These are phyloP conservation scores for Apiosordaria backusii DNA, from an alignment of 495 filamentous ascomycete genomes.

Conservation along the genomic window DNA sequence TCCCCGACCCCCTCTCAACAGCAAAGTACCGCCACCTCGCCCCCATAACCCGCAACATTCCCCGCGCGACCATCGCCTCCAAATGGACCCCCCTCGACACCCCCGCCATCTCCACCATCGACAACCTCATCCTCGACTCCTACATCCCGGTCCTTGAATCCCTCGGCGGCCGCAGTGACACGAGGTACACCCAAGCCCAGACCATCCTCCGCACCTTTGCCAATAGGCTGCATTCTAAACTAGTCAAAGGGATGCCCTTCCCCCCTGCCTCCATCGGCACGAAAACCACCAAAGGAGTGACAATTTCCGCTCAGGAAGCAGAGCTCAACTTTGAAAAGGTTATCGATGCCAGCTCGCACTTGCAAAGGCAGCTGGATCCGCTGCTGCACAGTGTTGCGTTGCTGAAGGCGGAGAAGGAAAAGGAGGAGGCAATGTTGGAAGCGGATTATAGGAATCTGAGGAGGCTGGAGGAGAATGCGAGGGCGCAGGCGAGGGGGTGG, in stretches of 20 bases:
- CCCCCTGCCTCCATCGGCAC: constrained; percentile 29
- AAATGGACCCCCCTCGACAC: constrained; percentile 44
- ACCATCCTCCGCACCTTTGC: constrained; percentile 34
- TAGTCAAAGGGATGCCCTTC: constrained; percentile 42
- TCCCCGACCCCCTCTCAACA: not conserved
- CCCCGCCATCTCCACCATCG: constrained; percentile 36
- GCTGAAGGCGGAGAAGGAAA: constrained; percentile 40
- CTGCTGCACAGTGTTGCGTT: constrained; percentile 43
- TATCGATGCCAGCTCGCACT: constrained; percentile 33
- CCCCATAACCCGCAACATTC: constrained; percentile 39
- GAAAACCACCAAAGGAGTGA: not conserved
- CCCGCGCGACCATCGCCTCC: constrained; percentile 40
- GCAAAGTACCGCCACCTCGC: constrained; percentile 38
- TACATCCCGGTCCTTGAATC: constrained; percentile 40
- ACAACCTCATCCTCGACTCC: constrained; percentile 37
- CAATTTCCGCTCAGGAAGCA: constrained; percentile 25
- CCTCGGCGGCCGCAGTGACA: constrained; percentile 31
- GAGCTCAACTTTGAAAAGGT: constrained; percentile 47
- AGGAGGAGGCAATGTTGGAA: constrained; percentile 37
- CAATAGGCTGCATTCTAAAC: constrained; percentile 35
- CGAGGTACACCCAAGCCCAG: constrained; percentile 36
- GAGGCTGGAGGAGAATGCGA: constrained; percentile 38
- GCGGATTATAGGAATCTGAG: constrained; percentile 39
- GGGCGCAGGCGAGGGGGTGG: constrained; percentile 37
- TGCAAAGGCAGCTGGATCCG: constrained; percentile 42